Percentiles rank a stretch among this genome's conserved stretches.
Conservation (phyloP, 2,329 filamentous ascomycete genomes). For the Neospermospora avenae region DNA sequence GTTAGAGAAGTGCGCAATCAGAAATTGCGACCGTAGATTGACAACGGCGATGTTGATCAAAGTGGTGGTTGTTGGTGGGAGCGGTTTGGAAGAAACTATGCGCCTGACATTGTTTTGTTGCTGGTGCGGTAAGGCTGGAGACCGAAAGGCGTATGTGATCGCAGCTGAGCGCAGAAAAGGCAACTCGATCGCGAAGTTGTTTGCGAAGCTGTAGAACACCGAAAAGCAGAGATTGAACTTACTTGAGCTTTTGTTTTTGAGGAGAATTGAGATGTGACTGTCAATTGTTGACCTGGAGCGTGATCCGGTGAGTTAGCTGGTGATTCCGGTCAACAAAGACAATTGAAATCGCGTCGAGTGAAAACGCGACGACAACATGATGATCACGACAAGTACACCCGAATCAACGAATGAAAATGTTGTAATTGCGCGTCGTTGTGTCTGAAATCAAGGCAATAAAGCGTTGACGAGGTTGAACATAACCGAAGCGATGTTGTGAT, state of each 20-base stretch:
- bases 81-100: conserved; percentile 6
- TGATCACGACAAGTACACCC: conserved; percentile 1
- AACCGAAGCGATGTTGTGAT: background rate
- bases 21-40: conserved; percentile 15
- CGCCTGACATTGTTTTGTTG: conserved; percentile 12
- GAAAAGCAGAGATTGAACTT: conserved; percentile 17
- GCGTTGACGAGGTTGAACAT: background rate
- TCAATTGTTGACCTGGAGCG: conserved; percentile 22
- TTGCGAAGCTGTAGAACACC: conserved; percentile 12
- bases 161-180: conserved; percentile 27
- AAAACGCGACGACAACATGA: conserved; percentile 25
- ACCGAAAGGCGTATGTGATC: conserved; percentile 7
- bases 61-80: conserved; percentile 16
- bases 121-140: conserved; percentile 4
- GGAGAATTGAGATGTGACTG: conserved; percentile 5
- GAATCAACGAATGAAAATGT: conserved; percentile 11
- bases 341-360: conserved; percentile 21
- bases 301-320: conserved; percentile 20
- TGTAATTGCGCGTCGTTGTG: conserved; percentile 17
- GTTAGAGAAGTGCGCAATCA: conserved; percentile 17
- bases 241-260: conserved; percentile 18
- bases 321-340: conserved; percentile 17
- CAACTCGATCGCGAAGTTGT: conserved; percentile 21
- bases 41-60: conserved; percentile 9
- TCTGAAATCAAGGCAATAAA: conserved; percentile 12